These are phyloP conservation scores for Spirogloea muscicola DNA, from an alignment of 139 green algal genomes.

Conservation along the genomic window DNA sequence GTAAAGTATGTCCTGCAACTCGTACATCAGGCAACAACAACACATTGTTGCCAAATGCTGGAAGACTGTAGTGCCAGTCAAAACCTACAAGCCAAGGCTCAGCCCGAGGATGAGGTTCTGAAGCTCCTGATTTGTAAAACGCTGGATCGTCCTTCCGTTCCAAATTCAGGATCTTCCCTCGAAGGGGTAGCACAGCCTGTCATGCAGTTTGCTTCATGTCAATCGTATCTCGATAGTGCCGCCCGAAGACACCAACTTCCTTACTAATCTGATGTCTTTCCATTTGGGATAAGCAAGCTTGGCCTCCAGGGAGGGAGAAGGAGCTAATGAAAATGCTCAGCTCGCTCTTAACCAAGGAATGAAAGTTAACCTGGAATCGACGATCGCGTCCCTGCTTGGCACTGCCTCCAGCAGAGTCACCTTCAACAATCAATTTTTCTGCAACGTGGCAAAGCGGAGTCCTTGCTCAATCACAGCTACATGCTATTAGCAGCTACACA, in stretches of 20 bases:
- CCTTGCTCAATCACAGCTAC: slow-evolving; percentile 78
- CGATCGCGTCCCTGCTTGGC: slow-evolving; percentile 90
- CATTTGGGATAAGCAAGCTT: slow-evolving; percentile 77
- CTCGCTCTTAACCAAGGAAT: slow-evolving; percentile 90
- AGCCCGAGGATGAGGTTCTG: slow-evolving; percentile 83
- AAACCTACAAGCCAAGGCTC: slow-evolving; percentile 70
- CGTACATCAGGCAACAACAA: no score
- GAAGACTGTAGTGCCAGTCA: no score
- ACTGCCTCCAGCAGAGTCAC: slow-evolving; percentile 84
- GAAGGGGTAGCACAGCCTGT: slow-evolving; percentile 86
- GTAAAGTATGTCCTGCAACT: no score
- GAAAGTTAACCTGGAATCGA: slow-evolving; percentile 79
- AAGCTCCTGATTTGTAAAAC: slow-evolving; percentile 92
- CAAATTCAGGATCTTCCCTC: slow-evolving; percentile 97
- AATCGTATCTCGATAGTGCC: no score
- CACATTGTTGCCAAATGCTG: no score
- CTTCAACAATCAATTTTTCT: slow-evolving; percentile 97
- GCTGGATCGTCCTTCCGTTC: slow-evolving; percentile 69
- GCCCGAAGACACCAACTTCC: no score
- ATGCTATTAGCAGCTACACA: no score
- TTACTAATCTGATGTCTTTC: no score
- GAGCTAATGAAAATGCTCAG: slow-evolving; percentile 80
- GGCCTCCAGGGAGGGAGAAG: no score
- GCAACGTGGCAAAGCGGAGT: neutral
- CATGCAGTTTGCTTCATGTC: no score